Percentiles rank a stretch among this genome's conserved stretches.
Evolutionary conservation across 108 stramenopile species (phyloP).

Genomic region (Cyclotella baltica): DNA sequence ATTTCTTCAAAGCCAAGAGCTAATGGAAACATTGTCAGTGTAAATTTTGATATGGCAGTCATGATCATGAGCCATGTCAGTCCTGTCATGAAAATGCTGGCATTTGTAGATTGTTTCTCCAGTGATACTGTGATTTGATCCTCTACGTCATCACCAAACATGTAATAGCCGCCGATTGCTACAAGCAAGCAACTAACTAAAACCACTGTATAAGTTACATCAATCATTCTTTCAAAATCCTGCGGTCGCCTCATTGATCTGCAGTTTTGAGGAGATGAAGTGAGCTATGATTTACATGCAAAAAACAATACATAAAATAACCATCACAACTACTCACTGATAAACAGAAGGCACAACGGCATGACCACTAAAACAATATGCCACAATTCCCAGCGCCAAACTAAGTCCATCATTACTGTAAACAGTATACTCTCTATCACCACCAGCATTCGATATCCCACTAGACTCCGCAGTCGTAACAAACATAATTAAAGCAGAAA

Average conservation of each 20-base stretch:
- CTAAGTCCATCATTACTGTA: slow-evolving; percentile 54
- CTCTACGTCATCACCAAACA: slow-evolving; percentile 79
- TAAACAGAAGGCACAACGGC: slow-evolving; percentile 85
- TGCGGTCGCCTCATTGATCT: slow-evolving; percentile 79
- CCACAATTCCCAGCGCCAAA: slow-evolving; percentile 73
- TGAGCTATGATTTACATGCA: background rate
- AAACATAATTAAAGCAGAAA: slow-evolving; percentile 67
- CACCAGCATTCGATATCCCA: slow-evolving; percentile 8
- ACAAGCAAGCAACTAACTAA: slow-evolving; percentile 63
- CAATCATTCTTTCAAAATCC: slow-evolving; percentile 77
- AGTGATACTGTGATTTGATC: slow-evolving; percentile 86
- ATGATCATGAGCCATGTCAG: slow-evolving; percentile 86
- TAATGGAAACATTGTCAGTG: slow-evolving; percentile 86
- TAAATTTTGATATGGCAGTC: slow-evolving; percentile 81
- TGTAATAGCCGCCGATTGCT: slow-evolving; percentile 74
- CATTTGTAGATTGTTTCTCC: slow-evolving; percentile 58
- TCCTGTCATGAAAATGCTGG: slow-evolving; percentile 57
- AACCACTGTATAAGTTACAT: slow-evolving; percentile 67
- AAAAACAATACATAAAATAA: background rate
- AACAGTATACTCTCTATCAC: slow-evolving; percentile 43
- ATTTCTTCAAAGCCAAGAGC: slow-evolving; percentile 88
- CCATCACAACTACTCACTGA: slow-evolving; percentile 17
- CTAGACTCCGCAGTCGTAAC: slow-evolving; percentile 26
- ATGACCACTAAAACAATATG: slow-evolving; percentile 84
- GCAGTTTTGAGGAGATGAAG: background rate